Conservation (phyloP, 345 rosid genomes). For the Crucihimalaya himalaica region DNA sequence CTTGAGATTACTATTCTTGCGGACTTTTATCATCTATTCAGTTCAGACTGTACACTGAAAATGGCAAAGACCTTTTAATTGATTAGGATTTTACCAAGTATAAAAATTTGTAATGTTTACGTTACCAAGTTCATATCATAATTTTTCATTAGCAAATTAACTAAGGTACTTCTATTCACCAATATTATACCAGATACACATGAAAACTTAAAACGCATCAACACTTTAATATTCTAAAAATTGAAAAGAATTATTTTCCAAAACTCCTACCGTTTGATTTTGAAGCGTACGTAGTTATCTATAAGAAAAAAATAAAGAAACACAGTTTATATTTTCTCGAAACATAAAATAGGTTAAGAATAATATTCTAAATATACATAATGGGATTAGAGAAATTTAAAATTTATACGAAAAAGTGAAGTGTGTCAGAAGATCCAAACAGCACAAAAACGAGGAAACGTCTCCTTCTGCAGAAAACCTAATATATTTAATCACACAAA, state of each 20-base stretch:
- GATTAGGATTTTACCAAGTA: neutral
- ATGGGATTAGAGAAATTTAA: slow-evolving; percentile 30
- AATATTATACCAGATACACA: neutral
- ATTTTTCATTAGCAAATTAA: neutral
- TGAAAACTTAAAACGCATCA: slow-evolving; percentile 4
- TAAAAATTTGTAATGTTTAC: neutral
- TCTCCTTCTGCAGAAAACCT: slow-evolving; percentile 61
- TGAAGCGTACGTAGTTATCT: no score
- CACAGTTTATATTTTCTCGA: neutral
- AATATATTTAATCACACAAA: slow-evolving; percentile 40
- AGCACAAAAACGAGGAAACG: slow-evolving; percentile 83
- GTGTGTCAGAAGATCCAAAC: slow-evolving; percentile 67
- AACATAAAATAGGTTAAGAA: neutral
- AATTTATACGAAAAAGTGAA: slow-evolving; percentile 34
- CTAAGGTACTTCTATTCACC: neutral
- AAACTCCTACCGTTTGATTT: neutral
- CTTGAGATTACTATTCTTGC: slow-evolving; percentile 14
- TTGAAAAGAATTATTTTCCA: neutral
- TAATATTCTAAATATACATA: neutral
- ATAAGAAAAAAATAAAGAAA: neutral
- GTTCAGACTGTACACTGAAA: slow-evolving; percentile 7
- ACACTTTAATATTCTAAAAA: neutral
- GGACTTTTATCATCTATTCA: slow-evolving; percentile 17
- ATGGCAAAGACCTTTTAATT: neutral
- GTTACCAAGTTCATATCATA: neutral